Evolutionary conservation across 805 yeast species (phyloP), one percentile per base, ranked within the genome.

Genomic region (Wickerhamiella azyma): DNA sequence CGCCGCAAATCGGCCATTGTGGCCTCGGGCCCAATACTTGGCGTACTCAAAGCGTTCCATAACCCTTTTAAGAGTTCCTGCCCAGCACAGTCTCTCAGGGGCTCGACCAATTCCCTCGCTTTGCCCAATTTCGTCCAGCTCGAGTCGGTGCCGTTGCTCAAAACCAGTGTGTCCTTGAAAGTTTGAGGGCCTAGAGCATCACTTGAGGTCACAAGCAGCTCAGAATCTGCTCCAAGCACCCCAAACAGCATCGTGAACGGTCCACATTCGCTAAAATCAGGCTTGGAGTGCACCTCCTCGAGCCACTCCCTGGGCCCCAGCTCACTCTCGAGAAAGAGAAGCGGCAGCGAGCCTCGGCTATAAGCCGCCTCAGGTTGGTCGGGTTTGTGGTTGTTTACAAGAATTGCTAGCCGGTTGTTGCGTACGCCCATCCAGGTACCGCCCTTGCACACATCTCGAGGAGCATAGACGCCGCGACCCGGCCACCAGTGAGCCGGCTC

Each of bases 341-440:
- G 53, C 3, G 80, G 75, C 32, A 77, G 59, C 10, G 67, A 50
- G 1, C 83, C 83, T 37, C 83, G 62, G 1, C 80, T 74, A 16
- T 13, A 33, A 10, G 16, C 16, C 2, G 45, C 14, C 11, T 58
- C 51, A n/a, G 35, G 50, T 48, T 39, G 52, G 41, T 51, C 59
- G 43, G 50, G 56, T 53, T 81, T 92, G 41, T 83, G 65, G 58
- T 75, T 77, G 59, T 89, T 89, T 14, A 92, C 78, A 24, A 89
- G 68, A 2, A 81, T 81, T 0, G 94, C 82, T 1, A 88, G 69
- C n/a, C 63, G 57, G 0, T 85, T 85, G 2, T 66, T 66, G 36
- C 76, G 70, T 1, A 81, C 71, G 0, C 94, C 96, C 1, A 85
- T 75, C 98, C 98, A 92, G 0, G 96, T 84, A 1, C 98, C 86